Conservation (phyloP, 2,329 filamentous ascomycete genomes). For the Neurospora sp. region DNA sequence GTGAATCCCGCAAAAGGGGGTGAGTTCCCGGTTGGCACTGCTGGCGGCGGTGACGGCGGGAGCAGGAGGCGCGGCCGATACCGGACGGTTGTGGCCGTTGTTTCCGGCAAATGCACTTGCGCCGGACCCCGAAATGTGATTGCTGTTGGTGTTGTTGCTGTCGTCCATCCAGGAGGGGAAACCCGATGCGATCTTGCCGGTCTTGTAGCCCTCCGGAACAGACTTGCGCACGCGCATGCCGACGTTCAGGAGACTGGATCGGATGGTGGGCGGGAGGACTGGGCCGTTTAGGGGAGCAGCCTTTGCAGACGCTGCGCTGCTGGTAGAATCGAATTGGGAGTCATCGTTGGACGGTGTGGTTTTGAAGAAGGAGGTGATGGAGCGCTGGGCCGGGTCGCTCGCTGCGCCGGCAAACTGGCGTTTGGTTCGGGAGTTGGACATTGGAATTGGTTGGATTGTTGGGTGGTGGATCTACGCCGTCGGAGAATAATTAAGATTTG, state of each 20-base stretch:
- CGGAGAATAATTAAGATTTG: neutral
- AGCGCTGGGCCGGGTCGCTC: constrained; percentile 48
- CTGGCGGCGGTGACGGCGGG: constrained; percentile 15
- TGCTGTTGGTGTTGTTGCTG: constrained; percentile 10
- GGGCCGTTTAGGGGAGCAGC: constrained; percentile 27
- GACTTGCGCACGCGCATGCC: constrained; percentile 93
- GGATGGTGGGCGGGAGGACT: constrained; percentile 53
- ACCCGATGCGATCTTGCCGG: constrained; percentile 39
- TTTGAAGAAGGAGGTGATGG: constrained; percentile 56
- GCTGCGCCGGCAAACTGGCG: constrained; percentile 51
- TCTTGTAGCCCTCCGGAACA: constrained; percentile 91
- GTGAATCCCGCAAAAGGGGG: constrained; percentile 74
- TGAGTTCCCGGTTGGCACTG: constrained; percentile 47
- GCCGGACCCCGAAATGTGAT: constrained; percentile 2
- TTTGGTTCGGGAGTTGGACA: constrained; percentile 48
- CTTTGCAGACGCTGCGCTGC: constrained; percentile 24
- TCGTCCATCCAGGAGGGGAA: constrained; percentile 43
- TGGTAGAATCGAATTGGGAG: constrained; percentile 3
- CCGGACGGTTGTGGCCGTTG: constrained; percentile 10
- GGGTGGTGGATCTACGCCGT: neutral
- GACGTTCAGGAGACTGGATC: constrained; percentile 78
- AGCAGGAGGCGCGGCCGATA: constrained; percentile 8
- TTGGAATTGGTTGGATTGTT: constrained; percentile 16
- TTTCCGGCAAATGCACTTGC: constrained; percentile 4
- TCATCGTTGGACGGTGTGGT: constrained; percentile 4